A percentile compares a stretch with the other conserved stretches of the same genome.
phyloP scores from a whole-genome alignment of 345 rosid genomes.

The Microcos paniculata region DNA sequence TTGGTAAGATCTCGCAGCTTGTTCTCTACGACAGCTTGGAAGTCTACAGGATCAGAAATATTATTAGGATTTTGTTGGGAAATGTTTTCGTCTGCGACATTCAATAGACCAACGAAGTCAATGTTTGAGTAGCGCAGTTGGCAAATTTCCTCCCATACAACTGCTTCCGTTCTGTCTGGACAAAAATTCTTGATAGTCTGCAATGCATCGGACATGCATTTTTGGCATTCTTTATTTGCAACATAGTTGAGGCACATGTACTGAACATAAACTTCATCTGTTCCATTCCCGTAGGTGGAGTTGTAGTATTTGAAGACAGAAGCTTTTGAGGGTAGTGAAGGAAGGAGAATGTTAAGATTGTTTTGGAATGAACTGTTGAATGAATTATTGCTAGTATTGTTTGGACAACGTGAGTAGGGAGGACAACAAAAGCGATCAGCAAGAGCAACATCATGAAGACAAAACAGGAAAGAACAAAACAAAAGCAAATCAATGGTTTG shows the following conservation, averaged over 20 bases:
- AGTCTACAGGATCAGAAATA: slow-evolving; percentile 23
- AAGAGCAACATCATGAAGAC: slow-evolving; percentile 2
- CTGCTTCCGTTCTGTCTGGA: slow-evolving; percentile 23
- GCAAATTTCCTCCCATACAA: slow-evolving; percentile 39
- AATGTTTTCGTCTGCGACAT: slow-evolving; percentile 25
- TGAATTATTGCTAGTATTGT: background rate
- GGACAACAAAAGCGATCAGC: slow-evolving; percentile 22
- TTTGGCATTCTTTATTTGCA: slow-evolving; percentile 9
- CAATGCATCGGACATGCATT: slow-evolving; percentile 21
- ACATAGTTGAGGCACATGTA: slow-evolving; percentile 38
- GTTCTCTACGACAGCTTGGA: slow-evolving; percentile 20
- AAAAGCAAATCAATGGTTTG: background rate
- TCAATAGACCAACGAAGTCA: slow-evolving; percentile 30
- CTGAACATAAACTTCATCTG: slow-evolving; percentile 25
- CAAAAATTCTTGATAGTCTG: slow-evolving; percentile 23
- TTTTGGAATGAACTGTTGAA: background rate
- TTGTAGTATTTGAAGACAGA: slow-evolving; percentile 1
- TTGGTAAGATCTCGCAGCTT: slow-evolving; percentile 25
- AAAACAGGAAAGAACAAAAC: background rate
- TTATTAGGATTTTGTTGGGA: slow-evolving; percentile 11
- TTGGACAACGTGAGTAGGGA: background rate
- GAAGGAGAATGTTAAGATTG: slow-evolving; percentile 6
- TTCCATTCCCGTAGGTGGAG: slow-evolving; percentile 21
- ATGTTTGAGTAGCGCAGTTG: slow-evolving; percentile 32
- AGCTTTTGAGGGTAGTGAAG: slow-evolving; percentile 19